Evolutionary conservation across 495 filamentous ascomycete species (phyloP).

Genomic region (Choiromyces venosus): DNA sequence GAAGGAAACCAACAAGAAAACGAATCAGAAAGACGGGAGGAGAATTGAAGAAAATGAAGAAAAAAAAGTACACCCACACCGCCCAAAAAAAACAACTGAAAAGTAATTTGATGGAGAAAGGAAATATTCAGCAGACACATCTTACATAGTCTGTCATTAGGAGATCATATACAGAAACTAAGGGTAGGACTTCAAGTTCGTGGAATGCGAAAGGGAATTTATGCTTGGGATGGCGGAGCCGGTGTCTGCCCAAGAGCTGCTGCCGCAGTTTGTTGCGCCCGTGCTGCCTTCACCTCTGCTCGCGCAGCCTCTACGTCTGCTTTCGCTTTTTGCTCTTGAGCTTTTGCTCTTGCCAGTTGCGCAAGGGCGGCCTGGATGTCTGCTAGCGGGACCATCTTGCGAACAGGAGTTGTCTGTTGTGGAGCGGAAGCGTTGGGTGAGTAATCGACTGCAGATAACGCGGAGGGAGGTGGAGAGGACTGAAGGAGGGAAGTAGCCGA

Average conservation of each 20-base stretch:
- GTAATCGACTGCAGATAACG: background rate
- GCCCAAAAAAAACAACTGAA: slow-evolving; percentile 13
- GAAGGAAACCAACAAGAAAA: slow-evolving; percentile 10
- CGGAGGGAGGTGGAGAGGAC: background rate
- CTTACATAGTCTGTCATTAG: background rate
- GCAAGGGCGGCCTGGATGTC: slow-evolving; percentile 33
- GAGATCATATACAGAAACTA: background rate
- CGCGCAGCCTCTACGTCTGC: slow-evolving; percentile 25
- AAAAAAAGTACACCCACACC: slow-evolving; percentile 31
- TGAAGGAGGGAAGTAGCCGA: slow-evolving; percentile 6
- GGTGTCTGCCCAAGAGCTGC: background rate
- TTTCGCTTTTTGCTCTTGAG: slow-evolving; percentile 2
- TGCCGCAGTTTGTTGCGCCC: slow-evolving; percentile 13
- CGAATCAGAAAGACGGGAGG: slow-evolving; percentile 15
- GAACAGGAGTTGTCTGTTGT: slow-evolving; percentile 21
- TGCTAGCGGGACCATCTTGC: slow-evolving; percentile 27
- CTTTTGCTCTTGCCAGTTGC: slow-evolving; percentile 25
- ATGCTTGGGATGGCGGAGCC: slow-evolving; percentile 24
- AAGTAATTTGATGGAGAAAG: slow-evolving; percentile 9
- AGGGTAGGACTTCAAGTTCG: background rate
- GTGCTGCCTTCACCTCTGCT: slow-evolving; percentile 24
- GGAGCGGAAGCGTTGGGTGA: background rate
- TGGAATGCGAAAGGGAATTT: background rate
- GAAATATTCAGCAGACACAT: slow-evolving; percentile 20
- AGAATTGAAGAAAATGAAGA: background rate